Percentiles rank a stretch among this genome's conserved stretches.
These are phyloP conservation scores for Prunus kanzakura DNA, from an alignment of 306 rosid genomes.

Conservation along the genomic window DNA sequence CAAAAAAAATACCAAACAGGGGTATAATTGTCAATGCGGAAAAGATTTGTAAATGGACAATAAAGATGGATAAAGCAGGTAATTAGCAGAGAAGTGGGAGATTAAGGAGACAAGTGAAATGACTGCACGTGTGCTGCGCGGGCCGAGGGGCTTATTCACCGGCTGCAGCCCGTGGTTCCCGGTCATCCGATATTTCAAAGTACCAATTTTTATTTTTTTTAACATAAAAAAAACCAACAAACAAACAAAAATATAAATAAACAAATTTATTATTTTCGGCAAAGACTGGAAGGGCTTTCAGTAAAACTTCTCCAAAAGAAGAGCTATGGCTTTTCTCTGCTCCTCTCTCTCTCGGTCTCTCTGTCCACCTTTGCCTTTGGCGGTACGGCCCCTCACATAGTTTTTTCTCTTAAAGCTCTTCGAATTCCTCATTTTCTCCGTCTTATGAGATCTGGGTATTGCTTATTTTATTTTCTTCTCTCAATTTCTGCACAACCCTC, in stretches of 20 bases:
- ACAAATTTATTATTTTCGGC: background rate
- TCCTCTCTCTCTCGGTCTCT: background rate
- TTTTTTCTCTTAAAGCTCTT: conserved; percentile 16
- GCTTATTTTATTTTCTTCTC: background rate
- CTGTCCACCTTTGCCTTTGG: conserved; percentile 15
- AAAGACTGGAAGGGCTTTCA: conserved; percentile 20
- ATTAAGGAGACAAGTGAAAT: conserved; percentile 33
- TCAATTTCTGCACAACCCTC: conserved; percentile 23
- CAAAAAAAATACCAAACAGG: background rate
- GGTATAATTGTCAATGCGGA: conserved; percentile 10
- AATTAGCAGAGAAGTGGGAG: conserved; percentile 12
- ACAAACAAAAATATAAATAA: background rate
- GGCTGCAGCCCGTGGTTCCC: conserved; percentile 45
- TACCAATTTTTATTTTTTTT: background rate
- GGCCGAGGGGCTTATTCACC: conserved; percentile 46
- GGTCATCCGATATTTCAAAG: conserved; percentile 30
- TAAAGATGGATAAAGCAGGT: background rate
- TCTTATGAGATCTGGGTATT: conserved; percentile 27
- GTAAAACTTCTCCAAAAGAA: conserved; percentile 34
- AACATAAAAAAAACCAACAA: background rate
- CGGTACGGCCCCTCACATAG: conserved; percentile 38
- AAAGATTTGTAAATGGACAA: background rate
- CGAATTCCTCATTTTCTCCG: conserved; percentile 3
- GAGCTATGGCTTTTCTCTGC: conserved; percentile 41
- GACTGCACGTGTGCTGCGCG: conserved; percentile 60